A percentile compares a stretch with the other conserved stretches of the same genome.
These are phyloP conservation scores for Metarhizium sp. DNA, from an alignment of 2,329 filamentous ascomycete genomes.

Conservation along the genomic window DNA sequence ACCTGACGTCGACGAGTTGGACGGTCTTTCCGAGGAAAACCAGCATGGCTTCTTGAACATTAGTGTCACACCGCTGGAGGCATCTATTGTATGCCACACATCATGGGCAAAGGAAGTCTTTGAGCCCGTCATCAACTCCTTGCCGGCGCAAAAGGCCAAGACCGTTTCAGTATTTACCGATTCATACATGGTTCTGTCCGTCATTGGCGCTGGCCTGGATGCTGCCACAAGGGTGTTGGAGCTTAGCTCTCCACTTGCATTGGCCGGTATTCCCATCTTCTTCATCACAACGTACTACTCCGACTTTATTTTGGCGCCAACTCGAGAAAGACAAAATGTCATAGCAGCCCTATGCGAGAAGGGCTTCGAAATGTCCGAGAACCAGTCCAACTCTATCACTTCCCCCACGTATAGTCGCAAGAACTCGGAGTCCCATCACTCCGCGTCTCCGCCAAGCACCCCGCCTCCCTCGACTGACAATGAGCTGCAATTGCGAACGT, in stretches of 20 bases:
- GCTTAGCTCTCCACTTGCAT: slow-evolving; percentile 77
- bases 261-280: slow-evolving; percentile 92
- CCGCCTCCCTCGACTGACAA: slow-evolving; percentile 68
- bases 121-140: slow-evolving; percentile 54
- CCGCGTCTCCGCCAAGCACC: slow-evolving; percentile 49
- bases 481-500: slow-evolving; percentile 76
- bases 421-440: slow-evolving; percentile 16
- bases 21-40: slow-evolving; percentile 39
- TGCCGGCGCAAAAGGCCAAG: slow-evolving; percentile 44
- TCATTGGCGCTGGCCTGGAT: slow-evolving; percentile 83
- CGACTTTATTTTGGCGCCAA: slow-evolving; percentile 89
- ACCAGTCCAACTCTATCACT: slow-evolving; percentile 58
- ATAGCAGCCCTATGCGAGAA: slow-evolving; percentile 66
- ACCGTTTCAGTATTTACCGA: slow-evolving; percentile 69
- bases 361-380: slow-evolving; percentile 76
- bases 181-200: slow-evolving; percentile 79
- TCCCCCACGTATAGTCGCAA: slow-evolving; percentile 27
- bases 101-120: slow-evolving; percentile 68
- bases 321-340: slow-evolving; percentile 63
- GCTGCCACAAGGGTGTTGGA: slow-evolving; percentile 87
- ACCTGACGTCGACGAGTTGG: slow-evolving; percentile 27
- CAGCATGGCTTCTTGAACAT: slow-evolving; percentile 85
- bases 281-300: slow-evolving; percentile 98
- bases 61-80: slow-evolving; percentile 85
- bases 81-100: slow-evolving; percentile 80